Evolutionary conservation across 2,329 filamentous ascomycete species (phyloP).

Genomic region (Juglanconis juglandina): DNA sequence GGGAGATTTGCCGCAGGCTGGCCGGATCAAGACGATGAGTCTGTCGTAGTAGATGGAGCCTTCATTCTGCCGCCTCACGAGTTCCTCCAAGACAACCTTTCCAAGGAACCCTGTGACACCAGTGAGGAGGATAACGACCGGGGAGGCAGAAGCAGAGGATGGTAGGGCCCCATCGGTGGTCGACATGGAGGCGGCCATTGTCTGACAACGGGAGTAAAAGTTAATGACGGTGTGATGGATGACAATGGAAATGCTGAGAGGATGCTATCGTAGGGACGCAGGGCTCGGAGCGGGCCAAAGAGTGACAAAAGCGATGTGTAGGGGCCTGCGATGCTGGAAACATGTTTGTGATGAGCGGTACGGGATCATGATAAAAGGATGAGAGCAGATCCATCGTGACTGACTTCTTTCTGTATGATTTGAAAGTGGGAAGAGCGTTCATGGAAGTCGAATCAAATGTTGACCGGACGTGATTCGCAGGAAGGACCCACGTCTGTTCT

Average conservation of each 20-base stretch:
- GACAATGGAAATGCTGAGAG: not conserved
- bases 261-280: slow-evolving; percentile 6
- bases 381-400: not conserved
- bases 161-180: not conserved
- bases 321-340: not conserved
- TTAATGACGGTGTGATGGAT: not conserved
- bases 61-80: slow-evolving; percentile 6
- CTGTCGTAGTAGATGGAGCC: slow-evolving; percentile 6
- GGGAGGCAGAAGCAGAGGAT: not conserved
- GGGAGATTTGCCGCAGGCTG: slow-evolving; percentile 1
- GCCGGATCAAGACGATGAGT: slow-evolving; percentile 8
- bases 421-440: not conserved
- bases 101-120: slow-evolving; percentile 20
- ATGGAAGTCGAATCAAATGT: not conserved
- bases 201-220: not conserved
- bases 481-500: too few relatives aligned
- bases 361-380: not conserved
- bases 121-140: slow-evolving; percentile 14
- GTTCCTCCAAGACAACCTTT: slow-evolving; percentile 19
- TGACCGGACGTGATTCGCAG: not conserved
- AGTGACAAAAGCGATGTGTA: not conserved
- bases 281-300: not conserved
- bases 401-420: not conserved
- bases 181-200: not conserved
- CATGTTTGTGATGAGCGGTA: not conserved